Base-by-base conservation (phyloP, 2,329 filamentous ascomycete species). In the Aureobasidium sp. region DNA sequence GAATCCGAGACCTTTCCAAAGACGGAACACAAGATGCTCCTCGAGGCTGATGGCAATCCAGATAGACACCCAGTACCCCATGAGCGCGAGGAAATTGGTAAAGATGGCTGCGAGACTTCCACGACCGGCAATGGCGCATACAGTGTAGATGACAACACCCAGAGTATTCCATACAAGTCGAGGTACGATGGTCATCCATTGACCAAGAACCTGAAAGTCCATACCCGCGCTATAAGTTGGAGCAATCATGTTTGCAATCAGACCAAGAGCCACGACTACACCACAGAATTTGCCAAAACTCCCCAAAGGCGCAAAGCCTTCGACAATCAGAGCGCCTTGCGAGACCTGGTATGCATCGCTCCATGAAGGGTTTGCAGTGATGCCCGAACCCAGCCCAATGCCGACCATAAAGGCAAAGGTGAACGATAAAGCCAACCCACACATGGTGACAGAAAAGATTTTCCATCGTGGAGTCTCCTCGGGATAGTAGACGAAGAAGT, bases 61-160 rank as follows among this genome's bases (percentile, higher is more conserved):
- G 39, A 85, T 79, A 12, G 75, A 75, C 14, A 84, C 75, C 82
- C 81, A 86, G 66, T 86, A 86, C 1, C 83, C 84, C 79, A 86
- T 86, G 19, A 86, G 68, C 0, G 81, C 80, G 4, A 86, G 72
- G 64, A 86, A 85, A 63, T 86, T 86, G 10, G 79, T 80, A 63
- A 86, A 85, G 55, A 86, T 84, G 22, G 74, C 74, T 0, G 80
- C 77, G 2, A 87, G 73, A 58, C 81, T 68, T 21, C 75, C 73
- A 12, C 81, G 75, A 0, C 84, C 83, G 1, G 76, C 83, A 14
- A 85, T 71, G 0, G 81, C 83, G 59, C 81, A 84, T 24, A 84
- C 76, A 7, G 80, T 79, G 62, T 81, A 83, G 39, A 86, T 78
- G 34, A 86, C 66, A 0, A 81, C 76, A 2, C 79, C 74, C 3